Percentiles rank a stretch among this genome's conserved stretches.
Conservation (phyloP, 768 basidiomycete genomes). For the Tulasnella sp. region DNA sequence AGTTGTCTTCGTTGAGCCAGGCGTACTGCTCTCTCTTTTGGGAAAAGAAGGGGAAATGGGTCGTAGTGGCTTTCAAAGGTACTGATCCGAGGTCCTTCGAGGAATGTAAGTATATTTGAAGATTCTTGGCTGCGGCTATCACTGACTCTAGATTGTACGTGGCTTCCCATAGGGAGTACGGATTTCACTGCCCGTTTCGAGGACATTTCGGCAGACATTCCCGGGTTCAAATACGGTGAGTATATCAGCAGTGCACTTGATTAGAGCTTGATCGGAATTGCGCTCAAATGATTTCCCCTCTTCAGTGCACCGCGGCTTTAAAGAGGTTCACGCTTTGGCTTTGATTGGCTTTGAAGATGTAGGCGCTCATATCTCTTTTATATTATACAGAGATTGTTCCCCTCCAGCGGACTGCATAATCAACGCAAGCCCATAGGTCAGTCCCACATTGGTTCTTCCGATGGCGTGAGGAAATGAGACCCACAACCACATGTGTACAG, state of each 20-base stretch:
- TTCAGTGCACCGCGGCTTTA: constrained; percentile 18
- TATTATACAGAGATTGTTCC: background rate
- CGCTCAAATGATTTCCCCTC: background rate
- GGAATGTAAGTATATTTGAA: constrained; percentile 14
- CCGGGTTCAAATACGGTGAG: constrained; percentile 4
- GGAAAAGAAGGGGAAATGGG: constrained; percentile 15
- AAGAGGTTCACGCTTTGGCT: background rate
- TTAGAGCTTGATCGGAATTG: too few relatives aligned
- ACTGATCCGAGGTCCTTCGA: constrained; percentile 16
- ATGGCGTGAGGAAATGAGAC: background rate
- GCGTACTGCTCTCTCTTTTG: constrained; percentile 17
- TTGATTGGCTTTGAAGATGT: background rate
- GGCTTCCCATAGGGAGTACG: constrained; percentile 1
- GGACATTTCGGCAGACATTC: background rate
- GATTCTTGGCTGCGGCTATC: too few relatives aligned
- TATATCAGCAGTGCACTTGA: too few relatives aligned
- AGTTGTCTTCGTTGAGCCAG: constrained; percentile 11
- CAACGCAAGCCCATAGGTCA: background rate
- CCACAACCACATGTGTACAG: background rate
- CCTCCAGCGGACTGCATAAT: background rate
- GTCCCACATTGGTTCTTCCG: background rate
- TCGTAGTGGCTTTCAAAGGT: constrained; percentile 18
- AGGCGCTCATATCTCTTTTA: background rate
- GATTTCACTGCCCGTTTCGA: constrained; percentile 11
- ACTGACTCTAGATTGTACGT: too few relatives aligned